Base-by-base conservation (phyloP, 495 filamentous ascomycete genomes). In the Hypoxylon fragiforme region DNA sequence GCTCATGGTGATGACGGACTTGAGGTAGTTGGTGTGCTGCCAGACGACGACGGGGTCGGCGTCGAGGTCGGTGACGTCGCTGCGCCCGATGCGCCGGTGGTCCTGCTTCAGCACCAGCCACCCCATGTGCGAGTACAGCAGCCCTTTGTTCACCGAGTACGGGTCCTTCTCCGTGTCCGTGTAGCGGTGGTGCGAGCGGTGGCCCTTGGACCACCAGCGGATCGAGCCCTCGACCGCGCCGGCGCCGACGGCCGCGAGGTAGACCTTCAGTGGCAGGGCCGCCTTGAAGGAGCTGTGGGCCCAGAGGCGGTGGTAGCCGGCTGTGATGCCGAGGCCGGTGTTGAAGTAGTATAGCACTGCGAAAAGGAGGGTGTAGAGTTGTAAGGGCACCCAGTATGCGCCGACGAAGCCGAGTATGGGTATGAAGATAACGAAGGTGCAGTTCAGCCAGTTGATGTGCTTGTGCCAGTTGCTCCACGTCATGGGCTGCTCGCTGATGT, bases 151-250 rank as follows among this genome's bases (percentile, higher is more conserved):
- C 57, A 99, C 95, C 42, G 89, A 95, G 81, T 97, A 99, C 15
- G 95, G 95, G 67, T 99, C 95, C 78, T 99, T 97, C 44, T 96
- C 89, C 65, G 95, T 99, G 65, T 97, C 95, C 79, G 95, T 98
- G 70, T 96, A 97, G 61, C 95, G 87, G 79, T 99, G 95, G 74
- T 99, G 95, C 62, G 95, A 90, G 52, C 95, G 88, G 79, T 98
- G 95, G 69, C 90, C 91, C 58, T 90, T 85, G 53, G 90, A 86
- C 95, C 95, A 99, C 95, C 95, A 99, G 61, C 95, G 80, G 65
- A 96, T 89, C 41, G 90, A 95, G 50, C 95, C 95, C 66, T 99
- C 89, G 44, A 97, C 95, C 44, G 92, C 92, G 74, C 92, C 95
- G 68, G 89, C 91, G 55, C 95, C 95, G 62, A 89, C 85, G 49